Base-by-base conservation (phyloP, 176 grass and related monocot genomes). In the Cenchrus fungigraminus region DNA sequence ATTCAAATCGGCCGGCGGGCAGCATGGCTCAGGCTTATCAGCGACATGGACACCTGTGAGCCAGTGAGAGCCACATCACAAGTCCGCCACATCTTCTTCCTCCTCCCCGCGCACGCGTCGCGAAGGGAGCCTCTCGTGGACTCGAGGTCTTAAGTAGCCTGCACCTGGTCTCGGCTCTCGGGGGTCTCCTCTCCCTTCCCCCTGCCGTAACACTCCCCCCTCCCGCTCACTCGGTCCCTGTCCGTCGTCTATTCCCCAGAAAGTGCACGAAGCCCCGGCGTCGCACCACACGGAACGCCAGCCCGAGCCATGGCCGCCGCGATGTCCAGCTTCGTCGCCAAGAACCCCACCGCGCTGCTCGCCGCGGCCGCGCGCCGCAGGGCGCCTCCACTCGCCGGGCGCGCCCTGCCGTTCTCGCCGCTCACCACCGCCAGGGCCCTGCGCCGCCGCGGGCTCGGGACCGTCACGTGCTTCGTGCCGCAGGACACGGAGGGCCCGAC, bases 401-500 rank as follows among this genome's bases (percentile, higher is more conserved):
- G 73, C 7, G 71, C 67, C 0, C 52, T 91, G 37, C 79, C 69
- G 60, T 89, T 84, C 86, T 72, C 82, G 34, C 86, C 79, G 57
- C 73, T 94, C 80, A 60, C 79, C 87, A 51, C 53, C 78, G 53
- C 53, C 82, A 52, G 59, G 25, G 55, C 80, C 61, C 17, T 65
- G 32, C 82, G 76, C 54, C 68, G 74, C 66, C 79, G 82, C 34
- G 22, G 87, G 65, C 76, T 78, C 65, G 86, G 52, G 34, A 70
- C 84, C 14, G 89, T 91, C 46, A 90, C 90, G 11, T 91, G 86
- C 89, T 89, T 94, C 80, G 85, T 94, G 34, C 86, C 81, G 65
- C 82, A 79, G 73, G 87, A 25, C 44, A 64, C 69, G 19, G 69
- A 71, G 71, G 65, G 5, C 5, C 52, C 5, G 25, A 42, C 62